Evolutionary conservation across 768 basidiomycete species (phyloP).

Genomic region (Mycena vitilis): DNA sequence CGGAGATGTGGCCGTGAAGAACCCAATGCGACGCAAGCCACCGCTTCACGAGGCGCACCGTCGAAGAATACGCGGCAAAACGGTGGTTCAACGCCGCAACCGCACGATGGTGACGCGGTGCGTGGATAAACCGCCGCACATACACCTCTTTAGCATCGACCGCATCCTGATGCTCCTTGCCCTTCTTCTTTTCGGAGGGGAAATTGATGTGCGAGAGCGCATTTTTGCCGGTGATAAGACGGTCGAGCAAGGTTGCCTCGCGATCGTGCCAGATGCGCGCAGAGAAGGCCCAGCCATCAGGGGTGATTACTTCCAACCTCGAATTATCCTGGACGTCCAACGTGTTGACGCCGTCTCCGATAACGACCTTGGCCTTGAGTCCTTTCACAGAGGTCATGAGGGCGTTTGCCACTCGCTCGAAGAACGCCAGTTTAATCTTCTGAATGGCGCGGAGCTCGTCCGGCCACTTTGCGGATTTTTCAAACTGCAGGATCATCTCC

Average conservation of each 20-base stretch:
- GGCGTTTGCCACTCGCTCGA: slow-evolving; percentile 80
- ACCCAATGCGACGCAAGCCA: slow-evolving; percentile 96
- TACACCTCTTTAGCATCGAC: slow-evolving; percentile 70
- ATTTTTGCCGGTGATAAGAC: slow-evolving; percentile 64
- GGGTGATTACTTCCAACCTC: slow-evolving; percentile 80
- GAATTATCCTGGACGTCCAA: slow-evolving; percentile 77
- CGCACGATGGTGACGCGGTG: slow-evolving; percentile 87
- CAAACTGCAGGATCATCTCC: slow-evolving; percentile 87
- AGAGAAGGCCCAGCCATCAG: slow-evolving; percentile 89
- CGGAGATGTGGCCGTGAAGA: slow-evolving; percentile 74
- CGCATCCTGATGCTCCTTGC: slow-evolving; percentile 66
- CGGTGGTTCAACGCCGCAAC: slow-evolving; percentile 84
- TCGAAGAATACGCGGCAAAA: slow-evolving; percentile 82
- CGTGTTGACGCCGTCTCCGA: slow-evolving; percentile 58
- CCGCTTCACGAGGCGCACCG: slow-evolving; percentile 89
- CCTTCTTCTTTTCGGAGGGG: slow-evolving; percentile 48
- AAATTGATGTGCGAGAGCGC: slow-evolving; percentile 52
- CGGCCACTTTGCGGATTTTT: slow-evolving; percentile 93
- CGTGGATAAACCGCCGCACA: slow-evolving; percentile 78
- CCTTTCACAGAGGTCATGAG: slow-evolving; percentile 67
- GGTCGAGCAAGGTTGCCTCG: slow-evolving; percentile 82
- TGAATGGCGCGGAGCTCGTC: slow-evolving; percentile 94
- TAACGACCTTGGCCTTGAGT: slow-evolving; percentile 67
- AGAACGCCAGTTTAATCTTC: slow-evolving; percentile 92
- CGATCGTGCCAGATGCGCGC: slow-evolving; percentile 89